Base-by-base conservation (phyloP, 768 basidiomycete genomes). In the Russula sp. region DNA sequence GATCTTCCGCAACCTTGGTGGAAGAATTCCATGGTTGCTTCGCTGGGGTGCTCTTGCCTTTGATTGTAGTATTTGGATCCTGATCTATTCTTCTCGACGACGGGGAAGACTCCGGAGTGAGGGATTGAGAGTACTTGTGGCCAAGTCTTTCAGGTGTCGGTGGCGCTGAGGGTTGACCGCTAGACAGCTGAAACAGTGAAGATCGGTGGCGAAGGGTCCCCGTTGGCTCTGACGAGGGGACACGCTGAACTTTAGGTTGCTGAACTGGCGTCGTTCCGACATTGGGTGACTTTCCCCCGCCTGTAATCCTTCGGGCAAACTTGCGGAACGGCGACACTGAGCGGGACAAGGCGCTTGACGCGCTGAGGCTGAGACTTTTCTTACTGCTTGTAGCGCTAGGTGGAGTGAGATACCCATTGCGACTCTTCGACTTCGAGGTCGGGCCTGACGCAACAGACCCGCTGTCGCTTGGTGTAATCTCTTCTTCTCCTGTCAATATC, bases 271-370 rank as follows among this genome's bases (percentile, higher is more conserved):
- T 82, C 37, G 79, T 73, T 4, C 78, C 73, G 18, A 62, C 31
- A 2, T 18, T 49, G 11, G 70, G 52, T 39, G 61, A 50, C 77
- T 73, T 69, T 68, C 75, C 68, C 44, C 72, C 72, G 44, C 83
- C 82, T 39, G 85, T 84, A 35, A 93, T 74, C 73, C 77, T 91
- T 61, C 83, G 81, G 1, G 91, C 91, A 70, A 93, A 78, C 72
- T 85, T 91, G 52, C 87, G 82, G 64, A 93, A 81, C 0, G 91
- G 91, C 7, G 91, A 92, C 61, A 91, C 88, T 0, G 89, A 89
- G 61, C 86, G 77, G 2, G 89, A 89, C 39, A 92, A 71, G 1
- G 85, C 79, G 63, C 81, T 83, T 13, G 78, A 72, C 9, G 79
- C 74, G 68, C 81, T 72, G 22, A 71, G 67, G 14, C 71, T 69